Evolutionary conservation across 345 rosid genomes (phyloP).

Genomic region (Raphanus raphanistrum): DNA sequence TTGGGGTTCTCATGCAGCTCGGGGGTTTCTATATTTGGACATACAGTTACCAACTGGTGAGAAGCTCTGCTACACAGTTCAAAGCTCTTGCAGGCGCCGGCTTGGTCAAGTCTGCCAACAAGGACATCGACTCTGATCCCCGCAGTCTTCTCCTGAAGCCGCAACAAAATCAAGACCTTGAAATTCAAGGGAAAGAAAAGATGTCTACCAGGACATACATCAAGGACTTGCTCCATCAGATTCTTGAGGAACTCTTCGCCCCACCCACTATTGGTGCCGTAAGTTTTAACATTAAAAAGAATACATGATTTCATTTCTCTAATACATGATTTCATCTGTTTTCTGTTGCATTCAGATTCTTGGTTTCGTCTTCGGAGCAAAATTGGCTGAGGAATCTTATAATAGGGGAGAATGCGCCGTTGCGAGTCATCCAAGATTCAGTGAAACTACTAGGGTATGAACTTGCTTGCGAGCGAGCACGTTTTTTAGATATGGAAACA

Average conservation of each 20-base stretch:
- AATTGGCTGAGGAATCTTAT: conserved; percentile 70
- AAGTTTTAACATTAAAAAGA: conserved; percentile 27
- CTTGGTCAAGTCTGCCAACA: conserved; percentile 56
- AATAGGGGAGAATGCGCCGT: conserved; percentile 70
- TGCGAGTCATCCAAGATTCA: conserved; percentile 81
- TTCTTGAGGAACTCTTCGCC: conserved; percentile 72
- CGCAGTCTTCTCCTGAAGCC: conserved; percentile 52
- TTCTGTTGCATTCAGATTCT: conserved; percentile 50
- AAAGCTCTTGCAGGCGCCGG: conserved; percentile 46
- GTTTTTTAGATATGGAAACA: not conserved
- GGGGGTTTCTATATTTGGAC: conserved; percentile 97
- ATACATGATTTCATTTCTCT: not conserved
- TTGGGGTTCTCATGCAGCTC: conserved; percentile 52
- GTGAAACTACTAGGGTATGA: conserved; percentile 74
- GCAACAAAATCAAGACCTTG: conserved; percentile 35
- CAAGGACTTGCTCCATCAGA: conserved; percentile 50
- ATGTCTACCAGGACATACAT: conserved; percentile 41
- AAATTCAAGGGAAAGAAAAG: conserved; percentile 33
- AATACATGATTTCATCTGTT: not conserved
- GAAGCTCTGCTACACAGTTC: conserved; percentile 57
- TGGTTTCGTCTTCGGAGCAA: conserved; percentile 80
- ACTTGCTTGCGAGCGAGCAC: not conserved
- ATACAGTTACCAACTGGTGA: conserved; percentile 65
- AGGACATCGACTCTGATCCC: conserved; percentile 49
- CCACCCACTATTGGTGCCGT: conserved; percentile 88